phyloP scores from a whole-genome alignment of 495 filamentous ascomycete species.

The Thozetella sp. region DNA sequence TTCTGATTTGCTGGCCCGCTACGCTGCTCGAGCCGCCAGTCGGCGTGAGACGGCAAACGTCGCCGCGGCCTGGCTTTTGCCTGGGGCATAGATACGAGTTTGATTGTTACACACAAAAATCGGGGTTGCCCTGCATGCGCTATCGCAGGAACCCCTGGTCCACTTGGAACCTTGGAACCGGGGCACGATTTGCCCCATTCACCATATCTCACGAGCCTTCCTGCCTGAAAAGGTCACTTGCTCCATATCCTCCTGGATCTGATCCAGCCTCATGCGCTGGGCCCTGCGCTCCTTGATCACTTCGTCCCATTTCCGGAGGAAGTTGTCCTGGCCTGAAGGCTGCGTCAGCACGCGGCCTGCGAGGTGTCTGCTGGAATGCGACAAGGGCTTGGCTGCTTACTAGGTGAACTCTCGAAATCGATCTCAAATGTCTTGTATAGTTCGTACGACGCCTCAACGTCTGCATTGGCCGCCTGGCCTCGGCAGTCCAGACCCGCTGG shows the following conservation, averaged over 20 bases:
- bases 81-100: too few species aligned
- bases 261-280: conserved; percentile 21
- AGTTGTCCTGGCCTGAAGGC: conserved; percentile 26
- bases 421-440: conserved; percentile 37
- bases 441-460: conserved; percentile 24
- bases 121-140: too few species aligned
- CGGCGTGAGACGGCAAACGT: too few species aligned
- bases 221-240: conserved; percentile 25
- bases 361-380: background rate
- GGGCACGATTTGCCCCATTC: background rate
- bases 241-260: conserved; percentile 32
- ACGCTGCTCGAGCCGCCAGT: too few species aligned
- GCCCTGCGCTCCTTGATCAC: conserved; percentile 26
- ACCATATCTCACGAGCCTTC: conserved; percentile 22
- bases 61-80: too few species aligned
- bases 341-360: background rate
- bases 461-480: conserved; percentile 20
- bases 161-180: too few species aligned
- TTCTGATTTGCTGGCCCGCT: background rate
- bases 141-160: too few species aligned
- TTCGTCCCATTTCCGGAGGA: conserved; percentile 33
- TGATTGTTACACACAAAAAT: too few species aligned
- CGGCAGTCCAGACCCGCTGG: conserved; percentile 28
- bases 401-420: conserved; percentile 36
- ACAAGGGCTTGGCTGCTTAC: conserved; percentile 20